Evolutionary conservation across 257 asterid genomes (phyloP), one percentile per base, ranked within the genome.

Genomic region (Fraxinus quadrangulata): DNA sequence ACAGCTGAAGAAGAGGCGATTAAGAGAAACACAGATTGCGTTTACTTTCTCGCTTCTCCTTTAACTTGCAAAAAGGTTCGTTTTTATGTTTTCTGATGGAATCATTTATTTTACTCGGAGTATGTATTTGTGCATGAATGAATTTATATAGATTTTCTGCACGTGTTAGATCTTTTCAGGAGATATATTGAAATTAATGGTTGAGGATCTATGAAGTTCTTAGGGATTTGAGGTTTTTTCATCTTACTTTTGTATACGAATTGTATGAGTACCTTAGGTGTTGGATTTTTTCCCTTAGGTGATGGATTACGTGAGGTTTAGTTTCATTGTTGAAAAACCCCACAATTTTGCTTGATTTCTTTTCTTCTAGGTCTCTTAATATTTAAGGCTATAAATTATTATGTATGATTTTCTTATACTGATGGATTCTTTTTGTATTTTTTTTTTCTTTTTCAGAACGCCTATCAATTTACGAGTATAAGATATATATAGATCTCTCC

Each of bases 31-130:
- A 92, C 97, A 63, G 97, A 94, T 81, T 92, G 98, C 81, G 97
- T 94, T 51, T 94, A 94, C 90, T 94, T 94, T 83, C 88, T 94
- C 13, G 98, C 98, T 3, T 94, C 97, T 16, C 98, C 98, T 76
- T 88, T 94, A 81, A 94, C 98, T 78, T 94, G 98, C 94, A 94
- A 94, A 82, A 94, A 92, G 97, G 98, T 92, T 1, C 36, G 26
- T 74, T 65, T 72, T 74, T 45, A 73, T 26, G 49, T 1, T 4
- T 31, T 73, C 9, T 16, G 10, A 4, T 24, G 17, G 36, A 24
- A 26, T 26, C 17, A 12, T 63, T 11, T 26, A 63, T 16, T 63
- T 24, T 26, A 24, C 16, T 26, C 2, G 7, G 7, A 63, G 36
- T 70, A 72, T 47, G 67, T 59, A 59, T 21, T 23, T 59, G 12